phyloP scores from a whole-genome alignment of 2,329 filamentous ascomycete species.

The Setomelanomma holmii region DNA sequence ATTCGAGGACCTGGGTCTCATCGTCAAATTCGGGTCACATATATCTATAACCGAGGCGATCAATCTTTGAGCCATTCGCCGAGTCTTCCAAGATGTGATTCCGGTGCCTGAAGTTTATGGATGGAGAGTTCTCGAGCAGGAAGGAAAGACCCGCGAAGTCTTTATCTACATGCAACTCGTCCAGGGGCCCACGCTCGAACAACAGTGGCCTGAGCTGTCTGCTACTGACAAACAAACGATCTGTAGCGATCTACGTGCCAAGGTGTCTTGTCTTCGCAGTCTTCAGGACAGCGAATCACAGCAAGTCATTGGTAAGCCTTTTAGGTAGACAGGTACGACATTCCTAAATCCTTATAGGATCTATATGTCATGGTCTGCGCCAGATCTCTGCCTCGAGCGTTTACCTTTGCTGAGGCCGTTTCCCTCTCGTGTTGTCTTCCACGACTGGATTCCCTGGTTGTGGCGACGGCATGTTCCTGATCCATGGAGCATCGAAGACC shows the following conservation, averaged over 20 bases:
- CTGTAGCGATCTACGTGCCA: constrained; percentile 13
- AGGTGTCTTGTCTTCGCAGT: constrained; percentile 1
- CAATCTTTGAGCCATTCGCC: constrained; percentile 16
- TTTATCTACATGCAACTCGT: constrained; percentile 26
- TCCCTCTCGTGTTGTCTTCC: constrained; percentile 25
- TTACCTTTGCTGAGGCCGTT: constrained; percentile 7
- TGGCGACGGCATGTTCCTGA: constrained; percentile 25
- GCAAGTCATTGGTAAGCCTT: constrained; percentile 10
- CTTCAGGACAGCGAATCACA: constrained; percentile 2
- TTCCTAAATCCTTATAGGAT: constrained; percentile 5
- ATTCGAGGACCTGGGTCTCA: constrained; percentile 15
- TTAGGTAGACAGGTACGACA: background rate
- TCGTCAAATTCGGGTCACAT: constrained; percentile 18
- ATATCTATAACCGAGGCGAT: constrained; percentile 15
- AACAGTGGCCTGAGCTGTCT: constrained; percentile 10
- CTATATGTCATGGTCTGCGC: constrained; percentile 7
- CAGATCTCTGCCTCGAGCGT: constrained; percentile 6
- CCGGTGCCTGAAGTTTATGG: constrained; percentile 24
- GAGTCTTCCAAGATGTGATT: constrained; percentile 7
- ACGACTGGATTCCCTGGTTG: constrained; percentile 33
- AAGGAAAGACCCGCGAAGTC: constrained; percentile 8
- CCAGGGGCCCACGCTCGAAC: constrained; percentile 14
- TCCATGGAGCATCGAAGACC: constrained; percentile 26
- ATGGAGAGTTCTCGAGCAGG: constrained; percentile 8
- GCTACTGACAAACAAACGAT: constrained; percentile 9